Evolutionary conservation across 176 grass and related monocot species (phyloP).

Genomic region (Cenchrus purpureus): DNA sequence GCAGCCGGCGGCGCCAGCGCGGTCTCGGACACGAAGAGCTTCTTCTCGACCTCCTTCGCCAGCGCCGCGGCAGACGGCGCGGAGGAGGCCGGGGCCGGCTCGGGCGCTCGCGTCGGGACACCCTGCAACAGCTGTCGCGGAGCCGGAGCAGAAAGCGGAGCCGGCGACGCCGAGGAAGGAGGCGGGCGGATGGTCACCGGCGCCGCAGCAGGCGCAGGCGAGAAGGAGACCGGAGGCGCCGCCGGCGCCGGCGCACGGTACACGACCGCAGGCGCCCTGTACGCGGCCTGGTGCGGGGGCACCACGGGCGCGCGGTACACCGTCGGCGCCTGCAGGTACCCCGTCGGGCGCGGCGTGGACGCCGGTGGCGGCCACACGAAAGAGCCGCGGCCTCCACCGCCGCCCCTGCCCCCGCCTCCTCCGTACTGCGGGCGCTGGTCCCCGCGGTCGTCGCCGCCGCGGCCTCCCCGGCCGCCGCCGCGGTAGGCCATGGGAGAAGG

Average conservation of each 20-base stretch:
- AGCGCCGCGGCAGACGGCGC: constrained; percentile 15
- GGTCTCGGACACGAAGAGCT: constrained; percentile 58
- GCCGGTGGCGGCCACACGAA: constrained; percentile 44
- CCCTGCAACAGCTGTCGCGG: neutral
- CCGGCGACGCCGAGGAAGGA: neutral
- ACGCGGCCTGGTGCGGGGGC: neutral
- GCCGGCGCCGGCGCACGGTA: neutral
- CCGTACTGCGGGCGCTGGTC: constrained; percentile 3
- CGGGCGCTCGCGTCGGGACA: neutral
- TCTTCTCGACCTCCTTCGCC: constrained; percentile 50
- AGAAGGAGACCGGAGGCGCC: neutral
- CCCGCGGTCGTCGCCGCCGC: constrained; percentile 27
- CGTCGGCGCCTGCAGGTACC: neutral
- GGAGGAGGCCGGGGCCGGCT: neutral
- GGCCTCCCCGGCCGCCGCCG: constrained; percentile 34
- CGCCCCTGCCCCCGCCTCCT: neutral
- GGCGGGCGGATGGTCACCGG: constrained; percentile 12
- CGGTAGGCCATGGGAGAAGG: constrained; percentile 49
- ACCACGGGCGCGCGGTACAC: constrained; percentile 23
- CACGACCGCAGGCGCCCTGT: constrained; percentile 21
- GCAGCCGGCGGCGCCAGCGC: constrained; percentile 26
- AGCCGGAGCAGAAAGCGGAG: neutral
- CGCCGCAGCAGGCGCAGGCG: neutral
- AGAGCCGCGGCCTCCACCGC: constrained; percentile 7
- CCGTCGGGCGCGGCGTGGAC: neutral